Conservation (phyloP, 1,139 yeast species). For the Kluyveromyces marxianus region DNA sequence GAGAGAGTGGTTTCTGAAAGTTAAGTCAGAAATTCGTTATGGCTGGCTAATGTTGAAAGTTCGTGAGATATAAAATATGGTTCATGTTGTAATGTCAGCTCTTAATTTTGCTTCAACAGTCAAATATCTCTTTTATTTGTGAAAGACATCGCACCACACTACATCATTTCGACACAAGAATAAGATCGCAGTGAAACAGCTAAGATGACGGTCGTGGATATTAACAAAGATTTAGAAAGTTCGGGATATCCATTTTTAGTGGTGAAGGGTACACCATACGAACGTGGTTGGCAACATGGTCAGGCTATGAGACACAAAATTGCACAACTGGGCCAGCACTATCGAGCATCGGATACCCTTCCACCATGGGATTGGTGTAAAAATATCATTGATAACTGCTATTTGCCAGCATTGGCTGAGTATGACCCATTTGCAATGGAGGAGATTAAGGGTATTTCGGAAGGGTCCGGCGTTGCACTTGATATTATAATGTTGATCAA, state of each 20-base stretch:
- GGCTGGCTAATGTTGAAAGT: too few relatives aligned
- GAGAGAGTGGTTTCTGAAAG: too few relatives aligned
- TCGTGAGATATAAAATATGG: too few relatives aligned
- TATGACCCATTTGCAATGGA: not conserved
- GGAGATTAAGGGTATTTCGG: not conserved
- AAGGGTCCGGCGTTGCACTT: not conserved
- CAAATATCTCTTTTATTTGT: too few relatives aligned
- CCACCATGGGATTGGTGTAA: constrained; percentile 1
- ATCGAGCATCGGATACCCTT: not conserved
- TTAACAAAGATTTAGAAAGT: not conserved
- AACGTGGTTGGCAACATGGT: not conserved
- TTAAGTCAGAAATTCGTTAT: too few relatives aligned
- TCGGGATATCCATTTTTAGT: not conserved
- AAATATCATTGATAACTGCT: not conserved
- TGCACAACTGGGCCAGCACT: not conserved
- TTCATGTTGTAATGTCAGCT: too few relatives aligned
- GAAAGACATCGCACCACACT: too few relatives aligned
- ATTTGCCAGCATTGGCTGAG: not conserved
- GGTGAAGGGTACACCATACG: not conserved
- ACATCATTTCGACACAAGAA: too few relatives aligned
- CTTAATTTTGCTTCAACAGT: too few relatives aligned
- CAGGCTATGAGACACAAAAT: not conserved
- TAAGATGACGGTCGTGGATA: too few relatives aligned
- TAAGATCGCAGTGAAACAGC: too few relatives aligned
- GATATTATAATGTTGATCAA: not conserved